These are phyloP conservation scores for Galium porrigens DNA, from an alignment of 305 asterid species.

Conservation along the genomic window DNA sequence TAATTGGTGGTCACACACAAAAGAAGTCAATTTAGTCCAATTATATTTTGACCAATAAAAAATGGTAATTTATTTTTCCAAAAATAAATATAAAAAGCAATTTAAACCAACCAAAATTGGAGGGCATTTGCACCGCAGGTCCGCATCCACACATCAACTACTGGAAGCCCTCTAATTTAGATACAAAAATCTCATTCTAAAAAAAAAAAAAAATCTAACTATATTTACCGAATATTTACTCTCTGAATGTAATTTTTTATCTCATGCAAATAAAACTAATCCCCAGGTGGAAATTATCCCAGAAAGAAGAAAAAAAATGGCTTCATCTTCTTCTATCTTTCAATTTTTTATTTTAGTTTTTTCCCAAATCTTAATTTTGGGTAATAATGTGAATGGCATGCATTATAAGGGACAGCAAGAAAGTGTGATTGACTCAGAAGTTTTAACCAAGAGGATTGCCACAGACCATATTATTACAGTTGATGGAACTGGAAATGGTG, in stretches of 20 bases:
- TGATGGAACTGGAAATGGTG: conserved; percentile 46
- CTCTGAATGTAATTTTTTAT: background rate
- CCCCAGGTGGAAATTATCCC: background rate
- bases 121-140: background rate
- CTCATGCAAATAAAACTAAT: background rate
- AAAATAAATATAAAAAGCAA: background rate
- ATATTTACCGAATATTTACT: background rate
- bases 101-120: background rate
- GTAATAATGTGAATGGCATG: conserved; percentile 27
- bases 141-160: background rate
- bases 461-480: conserved; percentile 33
- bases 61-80: background rate
- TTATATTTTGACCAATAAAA: background rate
- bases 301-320: conserved; percentile 19
- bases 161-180: conserved; percentile 13
- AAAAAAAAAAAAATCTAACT: background rate
- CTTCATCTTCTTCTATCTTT: conserved; percentile 13
- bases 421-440: conserved; percentile 34
- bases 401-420: conserved; percentile 14
- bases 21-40: background rate
- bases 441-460: conserved; percentile 30
- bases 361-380: conserved; percentile 15
- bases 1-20: background rate
- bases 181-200: background rate
- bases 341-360: conserved; percentile 13